Evolutionary conservation across 2,329 filamentous ascomycete genomes (phyloP).

Genomic region (Cercospora sp.): DNA sequence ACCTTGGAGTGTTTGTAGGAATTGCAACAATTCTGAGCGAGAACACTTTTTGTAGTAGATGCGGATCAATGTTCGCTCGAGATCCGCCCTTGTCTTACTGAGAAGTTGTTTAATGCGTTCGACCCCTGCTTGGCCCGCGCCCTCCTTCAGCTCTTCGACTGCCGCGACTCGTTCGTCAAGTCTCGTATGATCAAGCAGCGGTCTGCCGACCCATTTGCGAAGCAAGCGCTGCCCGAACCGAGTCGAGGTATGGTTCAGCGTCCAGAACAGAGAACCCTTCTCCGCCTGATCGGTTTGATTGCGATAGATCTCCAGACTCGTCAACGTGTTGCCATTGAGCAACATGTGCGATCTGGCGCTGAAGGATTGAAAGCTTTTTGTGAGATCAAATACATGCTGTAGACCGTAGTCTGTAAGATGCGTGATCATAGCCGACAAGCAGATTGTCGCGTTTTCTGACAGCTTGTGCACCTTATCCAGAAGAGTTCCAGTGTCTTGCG

Average conservation of each 20-base stretch:
- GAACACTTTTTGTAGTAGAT: conserved; percentile 98
- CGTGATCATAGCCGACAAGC: conserved; percentile 92
- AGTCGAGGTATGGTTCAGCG: conserved; percentile 86
- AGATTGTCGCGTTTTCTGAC: conserved; percentile 83
- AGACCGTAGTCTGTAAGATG: conserved; percentile 90
- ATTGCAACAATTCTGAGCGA: conserved; percentile 79
- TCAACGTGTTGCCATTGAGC: conserved; percentile 89
- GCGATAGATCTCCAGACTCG: conserved; percentile 91
- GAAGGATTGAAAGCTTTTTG: conserved; percentile 96
- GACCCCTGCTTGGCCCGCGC: conserved; percentile 64
- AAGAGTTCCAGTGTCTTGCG: conserved; percentile 55
- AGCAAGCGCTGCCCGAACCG: conserved; percentile 84
- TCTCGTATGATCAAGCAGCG: conserved; percentile 71
- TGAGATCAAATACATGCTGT: conserved; percentile 92
- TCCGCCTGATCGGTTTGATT: conserved; percentile 85
- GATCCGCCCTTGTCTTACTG: conserved; percentile 70
- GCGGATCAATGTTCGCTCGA: conserved; percentile 89
- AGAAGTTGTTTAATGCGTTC: conserved; percentile 75
- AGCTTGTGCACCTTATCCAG: conserved; percentile 85
- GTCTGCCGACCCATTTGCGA: conserved; percentile 91
- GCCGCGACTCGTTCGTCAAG: conserved; percentile 79
- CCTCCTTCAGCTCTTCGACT: conserved; percentile 79
- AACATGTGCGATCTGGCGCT: conserved; percentile 94
- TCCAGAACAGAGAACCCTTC: conserved; percentile 93
- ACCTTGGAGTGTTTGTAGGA: conserved; percentile 80